Percentiles rank a stretch among this genome's conserved stretches.
Conservation (phyloP, 2,329 filamentous ascomycete genomes). For the Penicillium sp. region DNA sequence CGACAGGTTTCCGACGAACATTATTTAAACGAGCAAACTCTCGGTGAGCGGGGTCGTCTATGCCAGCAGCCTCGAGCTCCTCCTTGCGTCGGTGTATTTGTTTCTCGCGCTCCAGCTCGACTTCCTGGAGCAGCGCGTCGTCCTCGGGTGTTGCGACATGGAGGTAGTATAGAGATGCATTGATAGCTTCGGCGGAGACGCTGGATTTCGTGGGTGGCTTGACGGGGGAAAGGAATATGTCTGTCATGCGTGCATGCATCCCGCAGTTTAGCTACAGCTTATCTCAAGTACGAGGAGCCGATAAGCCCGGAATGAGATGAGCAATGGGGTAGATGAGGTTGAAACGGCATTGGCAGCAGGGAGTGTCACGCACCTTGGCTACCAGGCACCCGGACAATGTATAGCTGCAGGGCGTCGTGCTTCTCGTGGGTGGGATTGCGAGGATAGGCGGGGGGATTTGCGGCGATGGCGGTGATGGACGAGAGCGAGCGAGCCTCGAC, state of each 20-base stretch:
- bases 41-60: constrained; percentile 23
- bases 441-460: constrained; percentile 84
- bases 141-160: constrained; percentile 72
- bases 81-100: constrained; percentile 30
- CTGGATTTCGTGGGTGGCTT: constrained; percentile 82
- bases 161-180: constrained; percentile 86
- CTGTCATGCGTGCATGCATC: constrained; percentile 49
- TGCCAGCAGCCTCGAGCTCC: constrained; percentile 23
- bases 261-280: constrained; percentile 18
- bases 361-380: constrained; percentile 67
- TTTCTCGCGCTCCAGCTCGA: constrained; percentile 41
- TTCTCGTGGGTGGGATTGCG: constrained; percentile 70
- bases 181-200: constrained; percentile 83
- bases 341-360: neutral
- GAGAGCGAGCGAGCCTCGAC: constrained; percentile 84
- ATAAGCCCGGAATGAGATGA: constrained; percentile 7
- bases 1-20: constrained; percentile 44
- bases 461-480: constrained; percentile 75
- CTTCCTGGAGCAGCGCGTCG: constrained; percentile 43
- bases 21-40: constrained; percentile 41
- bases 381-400: constrained; percentile 90
- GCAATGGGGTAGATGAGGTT: neutral
- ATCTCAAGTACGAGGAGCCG: constrained; percentile 10
- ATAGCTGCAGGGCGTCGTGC: constrained; percentile 75
- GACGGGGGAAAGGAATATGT: constrained; percentile 87